These are phyloP conservation scores for Colletotrichum australisinense DNA, from an alignment of 2,329 filamentous ascomycete species.

Conservation along the genomic window DNA sequence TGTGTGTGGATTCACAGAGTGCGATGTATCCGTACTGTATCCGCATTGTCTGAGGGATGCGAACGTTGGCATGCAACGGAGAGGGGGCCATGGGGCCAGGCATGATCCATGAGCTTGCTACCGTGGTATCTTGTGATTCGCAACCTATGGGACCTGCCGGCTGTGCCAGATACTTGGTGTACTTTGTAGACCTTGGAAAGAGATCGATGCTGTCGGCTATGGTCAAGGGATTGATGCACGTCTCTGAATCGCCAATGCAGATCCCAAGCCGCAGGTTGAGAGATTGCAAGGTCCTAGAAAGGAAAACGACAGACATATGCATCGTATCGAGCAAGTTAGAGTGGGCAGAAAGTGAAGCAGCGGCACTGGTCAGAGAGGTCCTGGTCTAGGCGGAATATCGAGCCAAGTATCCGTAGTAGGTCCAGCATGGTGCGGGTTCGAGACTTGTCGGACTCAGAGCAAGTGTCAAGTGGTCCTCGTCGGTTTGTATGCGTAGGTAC, in stretches of 20 bases:
- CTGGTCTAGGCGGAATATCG: background rate
- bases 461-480: too few relatives aligned
- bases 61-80: background rate
- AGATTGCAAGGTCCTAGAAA: background rate
- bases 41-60: background rate
- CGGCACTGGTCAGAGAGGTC: too few relatives aligned
- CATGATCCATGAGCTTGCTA: background rate
- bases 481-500: background rate
- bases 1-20: background rate
- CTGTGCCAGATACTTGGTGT: background rate
- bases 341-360: background rate
- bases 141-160: background rate
- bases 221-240: background rate
- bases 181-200: background rate
- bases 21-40: too few relatives aligned
- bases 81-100: background rate
- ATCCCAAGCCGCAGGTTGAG: background rate
- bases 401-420: background rate
- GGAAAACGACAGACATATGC: background rate
- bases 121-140: background rate
- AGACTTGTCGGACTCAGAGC: background rate
- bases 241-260: constrained; percentile 3
- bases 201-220: background rate
- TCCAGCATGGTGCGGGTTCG: background rate
- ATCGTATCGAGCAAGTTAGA: background rate